Evolutionary conservation across 2,329 filamentous ascomycete genomes (phyloP), one percentile per base, ranked within the genome.

Genomic region (Onygena corvina): DNA sequence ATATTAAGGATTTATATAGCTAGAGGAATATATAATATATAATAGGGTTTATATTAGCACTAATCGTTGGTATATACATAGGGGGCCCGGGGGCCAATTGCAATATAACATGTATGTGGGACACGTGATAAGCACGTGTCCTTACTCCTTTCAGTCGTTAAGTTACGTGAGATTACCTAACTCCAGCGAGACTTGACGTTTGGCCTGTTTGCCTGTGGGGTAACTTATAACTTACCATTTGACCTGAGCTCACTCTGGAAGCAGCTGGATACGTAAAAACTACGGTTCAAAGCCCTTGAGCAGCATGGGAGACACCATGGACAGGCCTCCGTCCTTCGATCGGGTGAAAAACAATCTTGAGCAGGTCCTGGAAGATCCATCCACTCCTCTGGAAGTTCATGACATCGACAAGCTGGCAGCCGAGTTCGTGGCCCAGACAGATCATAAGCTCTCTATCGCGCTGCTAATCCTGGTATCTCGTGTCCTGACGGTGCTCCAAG

Each of bases 401-500:
- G 64, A 76, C 9, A 65, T 79, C 48, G 74, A 76, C 40, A 69
- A 71, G 57, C 67, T 74, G 50, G 70, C 71, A 55, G 63, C 74
- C 25, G 68, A 68, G 59, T 60, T 68, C 21, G 60, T 63, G 11
- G 60, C 63, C 48, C 58, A 52, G 29, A 66, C 62, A n/a, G 63
- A 64, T 47, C 60, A 56, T 11, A 54, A 54, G 33, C 60, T 71
- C 35, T 61, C 70, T 48, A 62, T 64, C 38, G 54, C 65, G 31
- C 62, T 69, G 36, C 60, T 71, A 48, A 64, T 62, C 12, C 69
- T 74, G 52, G 66, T 79, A 42, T 73, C 75, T 14, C 61, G 66
- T 42, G 63, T 79, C 7, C 61, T 79, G 14, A 71, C 73, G 6
- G 62, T 70, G 3, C 62, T 81, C 3, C 74, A 77, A 54, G 74